Conservation (phyloP, 164 flowering plant species). For the Warburgia ugandensis region DNA sequence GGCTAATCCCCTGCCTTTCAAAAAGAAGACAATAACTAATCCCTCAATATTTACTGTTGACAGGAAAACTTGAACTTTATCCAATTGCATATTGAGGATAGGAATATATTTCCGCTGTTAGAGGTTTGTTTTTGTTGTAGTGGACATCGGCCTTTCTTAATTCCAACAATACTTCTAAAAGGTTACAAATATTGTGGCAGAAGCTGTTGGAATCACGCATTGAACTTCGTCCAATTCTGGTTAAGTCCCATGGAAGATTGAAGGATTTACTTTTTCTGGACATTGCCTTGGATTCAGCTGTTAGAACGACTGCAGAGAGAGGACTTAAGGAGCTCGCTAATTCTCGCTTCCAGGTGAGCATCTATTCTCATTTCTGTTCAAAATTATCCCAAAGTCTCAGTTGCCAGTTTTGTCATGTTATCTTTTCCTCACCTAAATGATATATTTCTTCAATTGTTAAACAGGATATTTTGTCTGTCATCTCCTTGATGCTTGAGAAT, state of each 20-base stretch:
- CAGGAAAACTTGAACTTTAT: constrained; percentile 23
- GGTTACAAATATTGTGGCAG: constrained; percentile 5
- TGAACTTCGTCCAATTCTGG: constrained; percentile 20
- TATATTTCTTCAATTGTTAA: constrained; percentile 4
- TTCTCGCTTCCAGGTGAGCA: constrained; percentile 13
- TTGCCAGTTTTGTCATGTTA: no score
- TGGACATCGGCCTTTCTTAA: not conserved
- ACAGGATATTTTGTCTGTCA: constrained; percentile 20
- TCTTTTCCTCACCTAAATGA: no score
- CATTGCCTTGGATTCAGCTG: constrained; percentile 26
- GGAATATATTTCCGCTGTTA: constrained; percentile 16
- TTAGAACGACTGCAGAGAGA: constrained; percentile 24
- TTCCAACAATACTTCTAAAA: not conserved
- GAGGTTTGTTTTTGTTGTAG: constrained; percentile 18
- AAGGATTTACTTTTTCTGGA: constrained; percentile 27
- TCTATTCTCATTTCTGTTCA: no score
- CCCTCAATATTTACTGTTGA: no score
- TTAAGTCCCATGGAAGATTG: constrained; percentile 20
- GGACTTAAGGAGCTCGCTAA: constrained; percentile 15
- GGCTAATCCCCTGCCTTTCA: no score
- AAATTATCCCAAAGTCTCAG: no score
- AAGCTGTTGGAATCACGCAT: constrained; percentile 23
- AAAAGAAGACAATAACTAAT: no score
- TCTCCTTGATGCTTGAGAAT: constrained; percentile 24
- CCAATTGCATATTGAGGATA: constrained; percentile 21